Conservation (phyloP, 2,329 filamentous ascomycete species). For the Zopfia rhizophila region DNA sequence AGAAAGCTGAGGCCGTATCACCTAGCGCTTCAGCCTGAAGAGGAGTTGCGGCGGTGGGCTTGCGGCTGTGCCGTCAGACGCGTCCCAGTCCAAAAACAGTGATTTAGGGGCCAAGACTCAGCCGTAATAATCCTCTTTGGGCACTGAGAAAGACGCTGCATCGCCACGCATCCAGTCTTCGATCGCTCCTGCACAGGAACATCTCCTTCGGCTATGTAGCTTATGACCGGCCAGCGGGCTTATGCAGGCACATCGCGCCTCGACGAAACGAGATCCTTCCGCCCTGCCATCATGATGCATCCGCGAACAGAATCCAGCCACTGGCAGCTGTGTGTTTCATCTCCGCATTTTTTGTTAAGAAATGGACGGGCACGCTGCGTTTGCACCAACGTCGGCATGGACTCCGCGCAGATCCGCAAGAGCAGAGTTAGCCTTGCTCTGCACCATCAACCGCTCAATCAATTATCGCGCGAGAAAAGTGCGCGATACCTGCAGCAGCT, state of each 20-base stretch:
- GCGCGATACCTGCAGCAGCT: too few species aligned
- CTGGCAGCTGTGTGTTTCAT: slow-evolving; percentile 23
- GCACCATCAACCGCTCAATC: background rate
- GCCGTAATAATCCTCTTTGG: slow-evolving; percentile 27
- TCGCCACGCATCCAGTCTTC: slow-evolving; percentile 10
- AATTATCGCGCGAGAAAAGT: slow-evolving; percentile 16
- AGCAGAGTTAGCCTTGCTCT: slow-evolving; percentile 3
- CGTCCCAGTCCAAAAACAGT: slow-evolving; percentile 33
- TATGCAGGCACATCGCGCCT: slow-evolving; percentile 10
- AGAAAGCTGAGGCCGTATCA: slow-evolving; percentile 48
- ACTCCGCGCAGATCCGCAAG: slow-evolving; percentile 6
- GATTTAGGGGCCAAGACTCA: slow-evolving; percentile 29
- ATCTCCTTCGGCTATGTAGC: slow-evolving; percentile 23
- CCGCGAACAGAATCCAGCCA: background rate
- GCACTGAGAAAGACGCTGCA: slow-evolving; percentile 11
- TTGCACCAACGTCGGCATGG: slow-evolving; percentile 19
- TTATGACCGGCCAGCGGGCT: slow-evolving; percentile 10
- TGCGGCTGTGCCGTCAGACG: slow-evolving; percentile 50
- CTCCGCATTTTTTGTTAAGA: slow-evolving; percentile 28
- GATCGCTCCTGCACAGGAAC: slow-evolving; percentile 6
- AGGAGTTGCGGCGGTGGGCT: slow-evolving; percentile 31
- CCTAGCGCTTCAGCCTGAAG: slow-evolving; percentile 35
- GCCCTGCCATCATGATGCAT: slow-evolving; percentile 12
- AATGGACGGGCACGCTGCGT: slow-evolving; percentile 18
- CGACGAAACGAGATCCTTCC: background rate